Conservation (phyloP, 305 asterid genomes). For the Salvia sclarea region DNA sequence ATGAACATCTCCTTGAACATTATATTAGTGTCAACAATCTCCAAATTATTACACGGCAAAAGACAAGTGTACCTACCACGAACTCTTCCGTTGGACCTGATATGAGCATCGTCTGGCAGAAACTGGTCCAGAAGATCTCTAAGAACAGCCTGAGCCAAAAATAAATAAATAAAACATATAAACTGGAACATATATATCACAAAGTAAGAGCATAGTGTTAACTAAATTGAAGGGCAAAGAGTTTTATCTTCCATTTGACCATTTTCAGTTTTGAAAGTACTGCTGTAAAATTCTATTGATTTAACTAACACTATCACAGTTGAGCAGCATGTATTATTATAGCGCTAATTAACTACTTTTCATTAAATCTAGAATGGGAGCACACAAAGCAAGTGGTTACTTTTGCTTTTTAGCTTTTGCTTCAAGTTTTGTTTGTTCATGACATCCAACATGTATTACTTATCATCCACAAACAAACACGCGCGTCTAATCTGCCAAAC, state of each 20-base stretch:
- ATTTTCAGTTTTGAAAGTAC: neutral
- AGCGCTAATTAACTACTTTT: neutral
- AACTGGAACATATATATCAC: conserved; percentile 16
- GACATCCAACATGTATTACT: conserved; percentile 5
- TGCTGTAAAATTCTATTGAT: neutral
- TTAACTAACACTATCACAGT: neutral
- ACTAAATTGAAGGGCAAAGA: neutral
- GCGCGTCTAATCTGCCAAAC: neutral
- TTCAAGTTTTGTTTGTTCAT: neutral
- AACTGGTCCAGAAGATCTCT: conserved; percentile 66
- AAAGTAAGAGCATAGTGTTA: neutral
- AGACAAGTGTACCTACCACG: conserved; percentile 60
- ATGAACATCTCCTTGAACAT: neutral
- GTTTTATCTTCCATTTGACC: neutral
- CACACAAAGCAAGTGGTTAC: neutral
- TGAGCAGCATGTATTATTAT: neutral
- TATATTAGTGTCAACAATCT: neutral
- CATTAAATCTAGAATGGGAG: neutral
- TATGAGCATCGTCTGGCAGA: conserved; percentile 84
- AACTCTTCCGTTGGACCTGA: conserved; percentile 83
- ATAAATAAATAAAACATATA: conserved; percentile 7
- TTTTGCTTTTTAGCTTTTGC: neutral
- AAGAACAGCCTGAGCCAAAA: conserved; percentile 77
- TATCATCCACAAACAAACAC: conserved; percentile 10
- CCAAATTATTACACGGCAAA: neutral